Conservation (phyloP, 140 eudicot species). For the Oenanthe javanica region DNA sequence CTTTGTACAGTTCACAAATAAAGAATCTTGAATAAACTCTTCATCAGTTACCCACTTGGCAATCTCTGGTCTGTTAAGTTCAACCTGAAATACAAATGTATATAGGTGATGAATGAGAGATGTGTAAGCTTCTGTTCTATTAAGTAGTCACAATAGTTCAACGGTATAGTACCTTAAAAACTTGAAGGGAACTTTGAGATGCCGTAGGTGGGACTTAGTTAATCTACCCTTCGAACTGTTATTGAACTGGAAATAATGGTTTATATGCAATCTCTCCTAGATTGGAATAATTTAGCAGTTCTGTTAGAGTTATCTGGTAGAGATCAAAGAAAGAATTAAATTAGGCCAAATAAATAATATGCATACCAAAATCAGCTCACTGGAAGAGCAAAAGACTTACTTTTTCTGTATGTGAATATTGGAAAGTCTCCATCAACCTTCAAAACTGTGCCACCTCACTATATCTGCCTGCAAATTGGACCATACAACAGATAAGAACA, state of each 20-base stretch:
- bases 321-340: slow-evolving; percentile 16
- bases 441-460: slow-evolving; percentile 18
- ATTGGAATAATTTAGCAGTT: slow-evolving; percentile 21
- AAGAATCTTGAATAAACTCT: slow-evolving; percentile 29
- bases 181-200: not conserved
- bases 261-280: not conserved
- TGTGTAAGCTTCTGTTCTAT: not conserved
- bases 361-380: slow-evolving; percentile 2
- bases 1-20: slow-evolving; percentile 29
- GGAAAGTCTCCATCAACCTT: slow-evolving; percentile 39
- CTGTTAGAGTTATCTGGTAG: slow-evolving; percentile 28
- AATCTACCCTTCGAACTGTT: slow-evolving; percentile 18
- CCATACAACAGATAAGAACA: slow-evolving; percentile 7
- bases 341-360: slow-evolving; percentile 13
- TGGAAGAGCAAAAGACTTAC: slow-evolving; percentile 17
- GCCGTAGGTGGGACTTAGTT: not conserved
- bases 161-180: not conserved
- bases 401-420: slow-evolving; percentile 29
- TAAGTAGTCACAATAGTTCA: not conserved
- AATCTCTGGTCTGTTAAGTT: slow-evolving; percentile 12
- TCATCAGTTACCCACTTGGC: slow-evolving; percentile 17
- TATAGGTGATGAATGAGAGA: not conserved
- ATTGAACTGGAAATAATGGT: slow-evolving; percentile 10
- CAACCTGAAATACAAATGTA: slow-evolving; percentile 19
- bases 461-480: slow-evolving; percentile 24